Evolutionary conservation across 208 protist species (phyloP).

Genomic region (Acanthamoeba sp.): DNA sequence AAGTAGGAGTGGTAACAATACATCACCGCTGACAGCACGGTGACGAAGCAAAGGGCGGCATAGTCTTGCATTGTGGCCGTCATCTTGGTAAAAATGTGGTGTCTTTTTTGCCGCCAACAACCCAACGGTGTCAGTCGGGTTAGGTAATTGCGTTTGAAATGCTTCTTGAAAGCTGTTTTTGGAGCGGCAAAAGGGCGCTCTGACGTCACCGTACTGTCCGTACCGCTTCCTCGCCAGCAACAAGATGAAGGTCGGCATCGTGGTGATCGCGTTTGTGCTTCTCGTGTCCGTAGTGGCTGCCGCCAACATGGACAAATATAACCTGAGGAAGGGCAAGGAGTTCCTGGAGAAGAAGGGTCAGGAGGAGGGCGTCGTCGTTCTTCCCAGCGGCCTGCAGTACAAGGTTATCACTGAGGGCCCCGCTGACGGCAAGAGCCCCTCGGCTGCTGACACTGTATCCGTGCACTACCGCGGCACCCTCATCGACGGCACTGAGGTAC

Average conservation of each 20-base stretch:
- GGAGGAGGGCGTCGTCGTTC: slow-evolving; percentile 31
- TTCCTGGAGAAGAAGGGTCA: slow-evolving; percentile 28
- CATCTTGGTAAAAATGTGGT: not conserved
- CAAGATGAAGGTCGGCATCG: not conserved
- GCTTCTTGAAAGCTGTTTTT: not conserved
- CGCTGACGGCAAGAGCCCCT: not conserved
- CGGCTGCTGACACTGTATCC: not conserved
- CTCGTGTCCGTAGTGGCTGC: not conserved
- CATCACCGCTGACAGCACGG: slow-evolving; percentile 23
- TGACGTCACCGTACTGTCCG: not conserved
- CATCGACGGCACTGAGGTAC: slow-evolving; percentile 61
- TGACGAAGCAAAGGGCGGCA: slow-evolving; percentile 28
- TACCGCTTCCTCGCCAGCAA: not conserved
- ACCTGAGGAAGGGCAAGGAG: slow-evolving; percentile 29
- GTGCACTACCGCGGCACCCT: slow-evolving; percentile 58
- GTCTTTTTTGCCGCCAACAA: not conserved
- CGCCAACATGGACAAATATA: slow-evolving; percentile 41
- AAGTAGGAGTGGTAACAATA: slow-evolving; percentile 63
- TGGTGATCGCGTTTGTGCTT: not conserved
- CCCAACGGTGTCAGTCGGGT: too few species aligned
- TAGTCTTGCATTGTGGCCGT: slow-evolving; percentile 26
- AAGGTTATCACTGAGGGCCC: slow-evolving; percentile 40
- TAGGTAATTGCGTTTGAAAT: too few species aligned
- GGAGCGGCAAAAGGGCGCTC: not conserved
- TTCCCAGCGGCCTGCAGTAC: slow-evolving; percentile 59